Percentiles rank a stretch among this genome's conserved stretches.
Evolutionary conservation across 495 filamentous ascomycete genomes (phyloP).

Genomic region (Tirmania nivea): DNA sequence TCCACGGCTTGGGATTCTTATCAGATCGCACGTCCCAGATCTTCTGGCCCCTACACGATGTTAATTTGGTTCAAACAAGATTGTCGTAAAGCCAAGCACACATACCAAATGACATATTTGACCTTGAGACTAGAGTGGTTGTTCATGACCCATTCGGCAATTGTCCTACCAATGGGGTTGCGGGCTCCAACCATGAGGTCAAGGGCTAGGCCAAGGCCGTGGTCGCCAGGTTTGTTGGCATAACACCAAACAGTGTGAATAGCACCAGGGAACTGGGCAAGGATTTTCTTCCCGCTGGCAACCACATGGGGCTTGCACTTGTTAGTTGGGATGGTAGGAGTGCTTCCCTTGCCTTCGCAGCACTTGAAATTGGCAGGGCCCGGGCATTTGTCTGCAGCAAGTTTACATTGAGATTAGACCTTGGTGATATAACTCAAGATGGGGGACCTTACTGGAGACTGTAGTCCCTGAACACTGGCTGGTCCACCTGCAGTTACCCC

Average conservation of each 20-base stretch:
- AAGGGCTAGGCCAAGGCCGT: constrained; percentile 24
- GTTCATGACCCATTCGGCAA: constrained; percentile 29
- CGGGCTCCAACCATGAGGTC: constrained; percentile 22
- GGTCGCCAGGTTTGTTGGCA: constrained; percentile 20
- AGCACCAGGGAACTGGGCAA: constrained; percentile 20
- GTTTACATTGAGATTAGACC: neutral
- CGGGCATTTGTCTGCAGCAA: constrained; percentile 20
- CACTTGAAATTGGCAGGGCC: constrained; percentile 23
- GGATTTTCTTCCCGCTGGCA: constrained; percentile 19
- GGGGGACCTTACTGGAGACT: neutral
- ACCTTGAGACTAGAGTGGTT: constrained; percentile 21
- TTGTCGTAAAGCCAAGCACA: too few species aligned
- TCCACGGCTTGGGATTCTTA: constrained; percentile 19
- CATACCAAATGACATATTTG: constrained; percentile 28
- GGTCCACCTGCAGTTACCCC: constrained; percentile 22
- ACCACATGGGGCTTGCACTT: constrained; percentile 23
- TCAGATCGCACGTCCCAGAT: constrained; percentile 25
- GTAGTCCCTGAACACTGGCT: constrained; percentile 21
- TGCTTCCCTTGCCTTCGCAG: too few species aligned
- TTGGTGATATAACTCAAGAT: neutral
- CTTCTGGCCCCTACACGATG: constrained; percentile 18
- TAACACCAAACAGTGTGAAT: constrained; percentile 16
- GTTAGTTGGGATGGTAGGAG: constrained; percentile 20
- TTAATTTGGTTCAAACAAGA: too few species aligned
- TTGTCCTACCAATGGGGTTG: constrained; percentile 19